These are phyloP conservation scores for Combretum micranthum DNA, from an alignment of 345 rosid genomes.

Conservation along the genomic window DNA sequence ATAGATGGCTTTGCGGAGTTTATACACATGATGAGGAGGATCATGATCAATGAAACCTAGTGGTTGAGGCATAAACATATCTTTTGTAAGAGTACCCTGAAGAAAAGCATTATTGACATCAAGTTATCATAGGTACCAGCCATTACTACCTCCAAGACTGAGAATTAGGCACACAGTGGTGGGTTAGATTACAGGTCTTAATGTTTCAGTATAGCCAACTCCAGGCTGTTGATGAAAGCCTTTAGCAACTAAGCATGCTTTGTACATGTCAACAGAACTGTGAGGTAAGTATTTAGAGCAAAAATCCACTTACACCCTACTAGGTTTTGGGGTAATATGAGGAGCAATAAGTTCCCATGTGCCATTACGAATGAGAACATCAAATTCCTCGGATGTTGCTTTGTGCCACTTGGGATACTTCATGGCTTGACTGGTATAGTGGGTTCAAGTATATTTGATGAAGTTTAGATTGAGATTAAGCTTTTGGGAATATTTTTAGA, in stretches of 20 bases:
- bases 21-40: too few species aligned
- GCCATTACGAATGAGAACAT: too few species aligned
- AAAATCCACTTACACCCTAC: too few species aligned
- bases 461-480: background rate
- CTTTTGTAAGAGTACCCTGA: too few species aligned
- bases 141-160: background rate
- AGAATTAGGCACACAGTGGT: background rate
- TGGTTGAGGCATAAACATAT: too few species aligned
- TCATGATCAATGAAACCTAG: too few species aligned
- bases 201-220: background rate
- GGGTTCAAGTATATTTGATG: background rate
- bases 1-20: too few species aligned
- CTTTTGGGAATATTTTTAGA: background rate
- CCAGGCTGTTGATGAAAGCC: too few species aligned
- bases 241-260: background rate
- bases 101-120: too few species aligned
- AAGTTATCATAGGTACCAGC: background rate
- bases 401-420: background rate
- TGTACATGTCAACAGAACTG: background rate
- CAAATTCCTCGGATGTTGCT: too few species aligned
- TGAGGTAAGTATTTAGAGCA: background rate
- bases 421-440: background rate
- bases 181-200: background rate
- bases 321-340: too few species aligned
- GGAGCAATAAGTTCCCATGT: too few species aligned